Evolutionary conservation across 2,329 filamentous ascomycete species (phyloP).

Genomic region (Penicillium sp.): DNA sequence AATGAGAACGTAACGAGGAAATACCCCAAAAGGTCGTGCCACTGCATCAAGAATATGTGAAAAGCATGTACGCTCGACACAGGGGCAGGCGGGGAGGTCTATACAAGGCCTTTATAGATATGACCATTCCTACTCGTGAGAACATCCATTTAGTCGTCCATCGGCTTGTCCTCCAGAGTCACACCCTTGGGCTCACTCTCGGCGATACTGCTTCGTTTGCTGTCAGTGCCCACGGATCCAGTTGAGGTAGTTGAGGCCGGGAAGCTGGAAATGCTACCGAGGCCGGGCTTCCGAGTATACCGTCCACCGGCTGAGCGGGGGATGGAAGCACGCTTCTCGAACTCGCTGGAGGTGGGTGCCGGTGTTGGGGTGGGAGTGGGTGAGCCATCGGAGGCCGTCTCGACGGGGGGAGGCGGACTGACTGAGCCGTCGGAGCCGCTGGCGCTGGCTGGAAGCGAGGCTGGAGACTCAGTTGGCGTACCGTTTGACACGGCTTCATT

Average conservation of each 20-base stretch:
- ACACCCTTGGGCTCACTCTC: slow-evolving; percentile 53
- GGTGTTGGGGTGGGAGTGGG: slow-evolving; percentile 35
- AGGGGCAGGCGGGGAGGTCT: not conserved
- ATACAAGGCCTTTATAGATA: not conserved
- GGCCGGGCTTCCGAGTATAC: slow-evolving; percentile 50
- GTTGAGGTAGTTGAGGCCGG: slow-evolving; percentile 20
- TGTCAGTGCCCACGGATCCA: slow-evolving; percentile 27
- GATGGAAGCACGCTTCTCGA: slow-evolving; percentile 66
- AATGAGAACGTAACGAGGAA: not conserved
- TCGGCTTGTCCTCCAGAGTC: slow-evolving; percentile 71
- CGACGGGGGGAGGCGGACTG: slow-evolving; percentile 30
- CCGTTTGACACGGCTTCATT: slow-evolving; percentile 45
- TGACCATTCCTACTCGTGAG: not conserved
- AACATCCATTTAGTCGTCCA: slow-evolving; percentile 60
- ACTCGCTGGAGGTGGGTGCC: slow-evolving; percentile 24
- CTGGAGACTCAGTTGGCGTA: slow-evolving; percentile 32
- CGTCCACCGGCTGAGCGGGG: slow-evolving; percentile 51
- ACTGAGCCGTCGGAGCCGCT: slow-evolving; percentile 28
- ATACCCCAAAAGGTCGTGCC: not conserved
- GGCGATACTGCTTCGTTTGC: slow-evolving; percentile 37
- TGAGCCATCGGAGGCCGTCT: slow-evolving; percentile 33
- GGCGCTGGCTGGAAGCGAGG: slow-evolving; percentile 18
- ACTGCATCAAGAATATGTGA: not conserved
- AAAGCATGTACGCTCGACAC: not conserved
- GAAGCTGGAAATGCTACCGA: slow-evolving; percentile 43